Evolutionary conservation across 2,329 filamentous ascomycete genomes (phyloP), one percentile per base, ranked within the genome.

Genomic region (Calonectria honghensis): DNA sequence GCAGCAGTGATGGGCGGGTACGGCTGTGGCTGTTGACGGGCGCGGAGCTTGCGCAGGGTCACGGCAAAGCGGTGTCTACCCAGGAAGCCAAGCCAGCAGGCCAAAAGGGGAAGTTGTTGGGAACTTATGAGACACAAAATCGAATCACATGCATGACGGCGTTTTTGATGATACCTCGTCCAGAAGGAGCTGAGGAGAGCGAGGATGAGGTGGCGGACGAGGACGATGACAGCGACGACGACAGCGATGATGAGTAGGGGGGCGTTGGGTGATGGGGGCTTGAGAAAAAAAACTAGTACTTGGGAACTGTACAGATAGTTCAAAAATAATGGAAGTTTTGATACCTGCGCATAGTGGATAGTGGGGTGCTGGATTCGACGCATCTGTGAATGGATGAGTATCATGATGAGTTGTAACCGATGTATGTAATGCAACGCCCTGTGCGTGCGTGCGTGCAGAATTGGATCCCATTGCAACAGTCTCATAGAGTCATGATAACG

Each of bases 141-240:
- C 90, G 97, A 72, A 96, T 98, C 78, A 98, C 96, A 48, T 98
- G 97, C 83, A 83, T 98, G 81, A 93, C 92, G 79, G 94, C 94
- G 29, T 98, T 98, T 86, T 88, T 95, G 76, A 97, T 98, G 95
- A 90, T 94, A 84, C 90, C 92, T 79, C 88, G 90, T 61, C 90
- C 91, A 20, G 91, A 92, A 51, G 90, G 90, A 29, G 87, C 88
- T 57, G 92, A 92, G 79, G 91, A 91, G 24, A 91, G 89, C 80
- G 91, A 91, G 71, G 87, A 87, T 61, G 88, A 89, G 77, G 85
- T 85, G 52, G 89, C 85, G 20, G 85, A 85, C 39, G 88, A 86
- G 14, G 86, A 85, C 0, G 83, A 85, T 57, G 84, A 85, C 50
- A 82, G 78, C 18, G 79, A 82, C 6, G 84, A 85, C 0, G 85